phyloP scores from a whole-genome alignment of 495 filamentous ascomycete species.

The Tuber indicum region DNA sequence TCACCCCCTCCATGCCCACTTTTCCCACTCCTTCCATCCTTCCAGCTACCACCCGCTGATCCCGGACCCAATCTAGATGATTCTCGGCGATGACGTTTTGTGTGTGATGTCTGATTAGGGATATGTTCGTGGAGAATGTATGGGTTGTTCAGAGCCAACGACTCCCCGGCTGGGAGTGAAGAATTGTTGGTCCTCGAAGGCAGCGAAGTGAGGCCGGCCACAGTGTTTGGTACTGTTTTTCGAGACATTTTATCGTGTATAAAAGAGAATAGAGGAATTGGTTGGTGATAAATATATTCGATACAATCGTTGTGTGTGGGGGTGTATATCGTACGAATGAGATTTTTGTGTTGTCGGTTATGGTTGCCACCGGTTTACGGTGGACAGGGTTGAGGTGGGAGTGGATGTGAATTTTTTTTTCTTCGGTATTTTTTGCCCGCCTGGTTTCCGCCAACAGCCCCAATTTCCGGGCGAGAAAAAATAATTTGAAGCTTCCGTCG shows the following conservation, averaged over 20 bases:
- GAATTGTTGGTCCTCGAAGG: constrained; percentile 17
- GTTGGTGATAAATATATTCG: constrained; percentile 14
- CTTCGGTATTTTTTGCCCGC: neutral
- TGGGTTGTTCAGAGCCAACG: constrained; percentile 23
- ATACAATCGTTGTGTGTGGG: constrained; percentile 16
- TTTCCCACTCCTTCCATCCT: constrained; percentile 32
- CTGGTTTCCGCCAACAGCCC: constrained; percentile 15
- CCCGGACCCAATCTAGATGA: constrained; percentile 25
- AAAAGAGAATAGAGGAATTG: constrained; percentile 6
- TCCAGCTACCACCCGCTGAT: constrained; percentile 22
- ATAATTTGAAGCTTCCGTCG: constrained; percentile 29
- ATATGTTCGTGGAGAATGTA: constrained; percentile 33
- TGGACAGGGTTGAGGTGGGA: constrained; percentile 5
- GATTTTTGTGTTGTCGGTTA: constrained; percentile 12
- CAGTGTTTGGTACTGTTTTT: constrained; percentile 31
- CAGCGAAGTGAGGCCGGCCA: constrained; percentile 17
- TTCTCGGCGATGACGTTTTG: constrained; percentile 28
- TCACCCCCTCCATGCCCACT: constrained; percentile 27
- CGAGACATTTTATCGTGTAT: constrained; percentile 22
- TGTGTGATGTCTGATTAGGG: constrained; percentile 29
- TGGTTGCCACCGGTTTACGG: neutral
- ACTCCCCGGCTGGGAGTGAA: constrained; percentile 17
- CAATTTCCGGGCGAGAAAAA: constrained; percentile 24
- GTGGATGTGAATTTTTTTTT: constrained; percentile 21
- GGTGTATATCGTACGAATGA: constrained; percentile 10